These are phyloP conservation scores for Persicaria tinctoria DNA, from an alignment of 148 eudicot genomes.

Conservation along the genomic window DNA sequence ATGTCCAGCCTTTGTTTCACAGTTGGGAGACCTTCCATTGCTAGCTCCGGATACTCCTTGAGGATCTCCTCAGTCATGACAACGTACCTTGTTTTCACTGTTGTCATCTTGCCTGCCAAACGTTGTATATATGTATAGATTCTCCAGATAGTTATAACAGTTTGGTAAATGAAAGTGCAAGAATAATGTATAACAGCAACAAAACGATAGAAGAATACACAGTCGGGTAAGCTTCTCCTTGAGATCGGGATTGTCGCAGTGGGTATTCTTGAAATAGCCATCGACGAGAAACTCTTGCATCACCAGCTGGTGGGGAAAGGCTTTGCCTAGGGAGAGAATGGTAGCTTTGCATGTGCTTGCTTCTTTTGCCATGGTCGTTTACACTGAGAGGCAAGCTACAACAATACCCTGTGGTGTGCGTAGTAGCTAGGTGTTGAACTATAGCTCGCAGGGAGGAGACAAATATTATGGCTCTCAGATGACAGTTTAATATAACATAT, in stretches of 20 bases:
- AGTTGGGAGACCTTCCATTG: constrained; percentile 76
- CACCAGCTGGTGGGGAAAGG: constrained; percentile 94
- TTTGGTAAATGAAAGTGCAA: not conserved
- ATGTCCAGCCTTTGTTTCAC: constrained; percentile 79
- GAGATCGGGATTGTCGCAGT: constrained; percentile 83
- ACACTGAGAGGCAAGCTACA: not conserved
- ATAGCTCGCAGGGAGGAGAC: not conserved
- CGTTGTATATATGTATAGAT: not conserved
- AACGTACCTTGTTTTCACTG: constrained; percentile 92
- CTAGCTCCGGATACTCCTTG: constrained; percentile 73
- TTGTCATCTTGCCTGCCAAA: constrained; percentile 77
- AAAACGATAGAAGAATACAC: constrained; percentile 29
- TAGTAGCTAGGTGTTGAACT: too few relatives aligned
- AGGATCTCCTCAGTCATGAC: constrained; percentile 97
- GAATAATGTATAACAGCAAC: not conserved
- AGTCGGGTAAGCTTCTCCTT: constrained; percentile 81
- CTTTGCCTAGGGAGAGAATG: constrained; percentile 80
- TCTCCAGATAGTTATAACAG: not conserved
- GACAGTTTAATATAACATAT: not conserved
- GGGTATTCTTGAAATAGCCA: constrained; percentile 88
- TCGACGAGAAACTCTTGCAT: constrained; percentile 95
- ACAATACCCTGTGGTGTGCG: not conserved
- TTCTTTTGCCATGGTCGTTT: constrained; percentile 28
- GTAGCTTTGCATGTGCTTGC: constrained; percentile 63
- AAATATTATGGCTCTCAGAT: not conserved